Percentiles rank a stretch among this genome's conserved stretches.
Evolutionary conservation across 495 filamentous ascomycete species (phyloP).

Genomic region (Schizothecium vesticola): DNA sequence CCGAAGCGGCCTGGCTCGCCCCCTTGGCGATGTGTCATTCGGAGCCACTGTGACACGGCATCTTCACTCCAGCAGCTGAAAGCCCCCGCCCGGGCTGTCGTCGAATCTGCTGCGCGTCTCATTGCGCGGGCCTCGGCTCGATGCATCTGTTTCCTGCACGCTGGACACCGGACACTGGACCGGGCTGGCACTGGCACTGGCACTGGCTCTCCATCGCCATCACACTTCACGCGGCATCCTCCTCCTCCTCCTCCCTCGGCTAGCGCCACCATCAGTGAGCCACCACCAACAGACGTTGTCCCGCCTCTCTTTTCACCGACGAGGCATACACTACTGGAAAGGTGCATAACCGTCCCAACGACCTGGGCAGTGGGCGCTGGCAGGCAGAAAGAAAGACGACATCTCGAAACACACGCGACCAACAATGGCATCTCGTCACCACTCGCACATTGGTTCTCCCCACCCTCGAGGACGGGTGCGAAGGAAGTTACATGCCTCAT

Average conservation of each 20-base stretch:
- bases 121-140: conserved; percentile 13
- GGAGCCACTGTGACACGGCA: conserved; percentile 21
- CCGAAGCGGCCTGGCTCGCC: background rate
- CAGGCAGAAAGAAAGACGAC: background rate
- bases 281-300: background rate
- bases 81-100: conserved; percentile 1
- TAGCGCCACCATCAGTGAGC: background rate
- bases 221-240: background rate
- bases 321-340: background rate
- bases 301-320: background rate
- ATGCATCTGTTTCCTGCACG: conserved; percentile 6
- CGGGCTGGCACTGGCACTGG: background rate
- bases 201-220: background rate
- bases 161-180: background rate
- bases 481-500: background rate
- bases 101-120: conserved; percentile 1
- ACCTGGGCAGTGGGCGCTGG: background rate
- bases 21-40: conserved; percentile 13
- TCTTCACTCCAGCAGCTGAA: conserved; percentile 7
- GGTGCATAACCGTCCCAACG: background rate
- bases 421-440: background rate
- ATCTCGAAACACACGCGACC: background rate
- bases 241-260: background rate
- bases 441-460: background rate
- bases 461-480: background rate